These are phyloP conservation scores for Globomyces sp. DNA, from an alignment of 371 early-diverging fungal species.

Conservation along the genomic window DNA sequence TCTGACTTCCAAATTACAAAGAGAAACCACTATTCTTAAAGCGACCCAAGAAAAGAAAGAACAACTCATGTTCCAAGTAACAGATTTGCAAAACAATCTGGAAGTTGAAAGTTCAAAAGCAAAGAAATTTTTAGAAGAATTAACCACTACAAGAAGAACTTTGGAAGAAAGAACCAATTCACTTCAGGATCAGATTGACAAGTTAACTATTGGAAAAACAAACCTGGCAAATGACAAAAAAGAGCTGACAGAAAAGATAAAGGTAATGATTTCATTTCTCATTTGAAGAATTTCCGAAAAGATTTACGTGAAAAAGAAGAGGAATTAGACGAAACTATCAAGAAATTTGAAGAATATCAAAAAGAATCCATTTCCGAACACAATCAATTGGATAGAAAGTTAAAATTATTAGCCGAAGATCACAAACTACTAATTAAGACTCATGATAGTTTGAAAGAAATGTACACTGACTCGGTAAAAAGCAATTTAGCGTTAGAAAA, in stretches of 20 bases:
- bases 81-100: conserved; percentile 47
- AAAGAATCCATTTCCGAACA: conserved; percentile 19
- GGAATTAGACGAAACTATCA: conserved; percentile 12
- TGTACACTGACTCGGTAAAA: conserved; percentile 13
- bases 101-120: conserved; percentile 44
- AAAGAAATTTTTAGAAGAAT: conserved; percentile 40
- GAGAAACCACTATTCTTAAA: conserved; percentile 35
- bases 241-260: conserved; percentile 42
- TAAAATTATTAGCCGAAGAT: conserved; percentile 25
- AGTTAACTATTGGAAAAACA: conserved; percentile 34
- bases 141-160: conserved; percentile 36
- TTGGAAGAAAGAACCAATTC: conserved; percentile 37
- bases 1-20: conserved; percentile 27
- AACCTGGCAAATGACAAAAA: conserved; percentile 47
- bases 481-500: conserved; percentile 3
- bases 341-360: conserved; percentile 26
- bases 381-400: conserved; percentile 22
- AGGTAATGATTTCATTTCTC: conserved; percentile 26
- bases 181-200: conserved; percentile 43
- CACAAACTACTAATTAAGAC: conserved; percentile 11
- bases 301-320: conserved; percentile 27
- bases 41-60: conserved; percentile 42
- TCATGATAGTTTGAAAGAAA: conserved; percentile 11
- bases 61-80: conserved; percentile 53
- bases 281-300: conserved; percentile 26